phyloP scores from a whole-genome alignment of 306 rosid genomes.

The Prunus mongolica region DNA sequence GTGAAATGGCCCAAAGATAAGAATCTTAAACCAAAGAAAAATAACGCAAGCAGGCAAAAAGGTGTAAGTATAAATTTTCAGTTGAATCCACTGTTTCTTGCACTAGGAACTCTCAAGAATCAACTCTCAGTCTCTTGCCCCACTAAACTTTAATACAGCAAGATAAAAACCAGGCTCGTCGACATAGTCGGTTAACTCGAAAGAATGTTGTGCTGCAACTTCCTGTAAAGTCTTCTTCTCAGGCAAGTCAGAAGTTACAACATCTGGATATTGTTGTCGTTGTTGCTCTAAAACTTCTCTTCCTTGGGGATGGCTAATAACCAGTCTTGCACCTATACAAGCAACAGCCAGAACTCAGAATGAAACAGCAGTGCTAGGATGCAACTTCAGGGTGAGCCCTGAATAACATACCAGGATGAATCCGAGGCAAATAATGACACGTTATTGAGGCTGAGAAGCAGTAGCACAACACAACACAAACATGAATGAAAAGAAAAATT shows the following conservation, averaged over 20 bases:
- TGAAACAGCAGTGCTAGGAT: not conserved
- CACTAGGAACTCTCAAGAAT: not conserved
- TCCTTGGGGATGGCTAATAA: slow-evolving; percentile 85
- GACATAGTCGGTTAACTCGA: slow-evolving; percentile 57
- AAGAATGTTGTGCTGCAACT: slow-evolving; percentile 58
- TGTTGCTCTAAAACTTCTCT: slow-evolving; percentile 59
- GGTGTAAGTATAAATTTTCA: not conserved
- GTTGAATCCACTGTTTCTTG: not conserved
- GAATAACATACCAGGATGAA: not conserved
- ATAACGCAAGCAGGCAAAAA: not conserved
- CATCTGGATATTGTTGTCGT: slow-evolving; percentile 47
- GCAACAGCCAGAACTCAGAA: slow-evolving; percentile 4
- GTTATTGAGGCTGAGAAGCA: not conserved
- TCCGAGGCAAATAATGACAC: not conserved
- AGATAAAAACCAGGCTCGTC: slow-evolving; percentile 65
- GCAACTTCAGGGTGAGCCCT: not conserved
- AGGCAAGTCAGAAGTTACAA: slow-evolving; percentile 68
- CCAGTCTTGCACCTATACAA: slow-evolving; percentile 66
- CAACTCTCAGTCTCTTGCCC: slow-evolving; percentile 8
- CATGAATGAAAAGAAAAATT: not conserved
- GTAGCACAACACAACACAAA: not conserved
- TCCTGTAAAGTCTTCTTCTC: slow-evolving; percentile 48
- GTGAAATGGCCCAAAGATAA: not conserved
- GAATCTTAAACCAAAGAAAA: not conserved
- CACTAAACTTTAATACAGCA: slow-evolving; percentile 53